Evolutionary conservation across 306 rosid genomes (phyloP), one percentile per base, ranked within the genome.

Genomic region (Mucuna pruriens): DNA sequence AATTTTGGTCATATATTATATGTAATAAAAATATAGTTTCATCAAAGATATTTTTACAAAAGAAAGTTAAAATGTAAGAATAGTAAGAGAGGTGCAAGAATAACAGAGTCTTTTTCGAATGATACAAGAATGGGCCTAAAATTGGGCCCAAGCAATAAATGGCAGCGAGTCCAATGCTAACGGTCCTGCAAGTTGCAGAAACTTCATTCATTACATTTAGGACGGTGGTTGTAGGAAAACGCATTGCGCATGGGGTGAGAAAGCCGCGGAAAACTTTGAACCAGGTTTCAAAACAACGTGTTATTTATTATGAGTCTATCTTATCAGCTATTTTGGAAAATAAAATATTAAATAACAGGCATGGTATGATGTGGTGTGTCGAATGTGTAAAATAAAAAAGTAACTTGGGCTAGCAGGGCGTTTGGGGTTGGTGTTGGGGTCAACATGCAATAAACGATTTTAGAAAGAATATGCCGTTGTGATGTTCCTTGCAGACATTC

Each of bases 401-500:
- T 20, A 22, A 44, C 10, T 22, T 26, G 55, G 58, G 36, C 68
- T 75, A 36, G 60, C 40, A 40, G 78, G 16, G 22, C 10, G 11
- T 40, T 40, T 75, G 65, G 64, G 29, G 4, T 60, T 1, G 3
- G 36, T 2, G 4, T 60, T 25, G 19, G 66, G 77, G 64, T 73
- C 17, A 49, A 31, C 4, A 57, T 65, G 71, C 22, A 65, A 48
- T 52, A 1, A 71, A 71, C 16, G 62, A 29, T 31, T 48, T 46
- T 40, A 33, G 45, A 76, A 64, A 12, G 86, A 85, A 87, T 79
- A 90, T 84, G 83, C 91, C 81, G 54, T 89, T 68, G 84, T 44
- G 20, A 61, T 79, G 91, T 85, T 87, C 88, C 63, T 85, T 67
- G 7, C 87, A 80, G 79, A 85, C 89, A 82, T 87, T 89, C 91